Evolutionary conservation across 2,329 filamentous ascomycete genomes (phyloP), one percentile per base, ranked within the genome.

Genomic region (Rhytidhysteron rufulum): DNA sequence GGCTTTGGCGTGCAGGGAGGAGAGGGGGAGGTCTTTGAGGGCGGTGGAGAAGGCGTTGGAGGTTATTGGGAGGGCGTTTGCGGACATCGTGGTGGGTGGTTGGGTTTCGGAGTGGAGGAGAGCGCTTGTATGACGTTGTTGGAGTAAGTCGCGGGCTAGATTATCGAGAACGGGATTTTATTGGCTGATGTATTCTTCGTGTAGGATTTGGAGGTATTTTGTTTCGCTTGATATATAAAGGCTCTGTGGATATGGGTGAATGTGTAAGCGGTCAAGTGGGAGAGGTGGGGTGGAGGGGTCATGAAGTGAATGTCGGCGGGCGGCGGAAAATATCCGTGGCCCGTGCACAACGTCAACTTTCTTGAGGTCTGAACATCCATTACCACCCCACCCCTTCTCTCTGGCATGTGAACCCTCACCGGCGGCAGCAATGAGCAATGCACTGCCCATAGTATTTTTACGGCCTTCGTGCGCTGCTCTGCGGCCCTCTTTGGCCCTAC

Each of bases 1-100:
- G 43, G 84, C 78, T 66, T 89, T 89, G 65, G 85, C 74, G 66
- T 85, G 82, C 5, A 90, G 80, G 42, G 76, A 76, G 47, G 77
- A 74, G 49, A 83, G 62, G 30, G 84, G 78, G 41, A 90, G 80
- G 44, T 82, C 78, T 49, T 75, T 71, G 50, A 90, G 74, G 18
- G 86, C 86, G 45, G 73, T 70, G 57, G 82, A 79, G 69, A 87
- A 88, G 58, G 77, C 77, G 15, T 71, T 62, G 19, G 80, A 70
- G 33, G 75, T 67, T 58, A 87, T 87, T 43, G 83, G 83, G 9
- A 61, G 57, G 5, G 80, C 63, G 54, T 79, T 75, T 41, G 78
- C 71, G n/a, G 82, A 83, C 81, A 86, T 85, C 38, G 29, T 29
- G 9, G 25, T 9, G 25, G 25, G 25, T 29, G 25, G 25, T 8